Conservation (phyloP, 2,329 filamentous ascomycete genomes). For the Pestalotiopsis sp. region DNA sequence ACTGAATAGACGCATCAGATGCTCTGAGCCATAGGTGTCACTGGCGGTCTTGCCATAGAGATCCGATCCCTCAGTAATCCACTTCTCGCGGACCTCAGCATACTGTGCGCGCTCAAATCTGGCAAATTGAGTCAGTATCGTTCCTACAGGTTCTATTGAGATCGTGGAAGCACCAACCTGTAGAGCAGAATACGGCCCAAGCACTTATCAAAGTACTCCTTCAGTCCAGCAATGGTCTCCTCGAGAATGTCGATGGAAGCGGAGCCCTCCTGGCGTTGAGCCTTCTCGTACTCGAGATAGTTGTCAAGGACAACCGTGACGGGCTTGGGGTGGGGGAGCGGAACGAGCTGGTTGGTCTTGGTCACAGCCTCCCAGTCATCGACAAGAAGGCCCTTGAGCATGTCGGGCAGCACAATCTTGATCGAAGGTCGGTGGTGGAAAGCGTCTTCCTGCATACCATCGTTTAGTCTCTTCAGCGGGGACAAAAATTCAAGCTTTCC, state of each 20-base stretch:
- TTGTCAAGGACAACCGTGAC: conserved; percentile 80
- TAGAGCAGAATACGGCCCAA: conserved; percentile 90
- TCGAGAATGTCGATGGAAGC: conserved; percentile 84
- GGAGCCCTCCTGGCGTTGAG: conserved; percentile 65
- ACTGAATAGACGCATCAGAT: conserved; percentile 89
- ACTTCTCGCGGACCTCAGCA: conserved; percentile 72
- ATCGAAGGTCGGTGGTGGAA: conserved; percentile 86
- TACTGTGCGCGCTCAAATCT: conserved; percentile 93
- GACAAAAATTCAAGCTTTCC: neutral
- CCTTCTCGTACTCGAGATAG: conserved; percentile 73
- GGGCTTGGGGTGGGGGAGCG: conserved; percentile 76
- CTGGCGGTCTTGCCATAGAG: conserved; percentile 71
- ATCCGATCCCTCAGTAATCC: conserved; percentile 64
- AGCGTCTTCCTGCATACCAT: conserved; percentile 72
- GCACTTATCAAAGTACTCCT: conserved; percentile 92
- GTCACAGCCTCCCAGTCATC: conserved; percentile 99
- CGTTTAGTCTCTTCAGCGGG: neutral
- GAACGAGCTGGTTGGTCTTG: conserved; percentile 88
- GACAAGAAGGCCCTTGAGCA: conserved; percentile 88
- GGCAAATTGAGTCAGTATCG: conserved; percentile 24
- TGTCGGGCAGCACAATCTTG: conserved; percentile 83
- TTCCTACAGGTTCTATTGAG: neutral
- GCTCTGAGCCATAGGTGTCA: conserved; percentile 92
- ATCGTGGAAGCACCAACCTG: conserved; percentile 47
- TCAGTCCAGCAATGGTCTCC: conserved; percentile 83